Base-by-base conservation (phyloP, 2,329 filamentous ascomycete genomes). In the Cercospora sp. region DNA sequence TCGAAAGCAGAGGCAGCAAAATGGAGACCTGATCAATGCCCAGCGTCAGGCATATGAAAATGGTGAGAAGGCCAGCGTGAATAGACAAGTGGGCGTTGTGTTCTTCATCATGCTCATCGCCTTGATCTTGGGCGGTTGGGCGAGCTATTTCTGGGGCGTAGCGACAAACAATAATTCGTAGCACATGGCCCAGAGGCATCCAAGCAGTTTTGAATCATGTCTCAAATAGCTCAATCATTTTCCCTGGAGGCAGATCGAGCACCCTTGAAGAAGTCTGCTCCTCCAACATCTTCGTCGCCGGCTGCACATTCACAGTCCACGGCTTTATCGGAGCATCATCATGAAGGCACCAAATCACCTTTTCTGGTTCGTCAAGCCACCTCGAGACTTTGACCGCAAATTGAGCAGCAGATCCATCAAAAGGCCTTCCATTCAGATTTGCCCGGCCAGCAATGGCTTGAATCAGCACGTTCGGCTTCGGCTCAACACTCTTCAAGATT, bases 71-170 rank as follows among this genome's bases (percentile, higher is more conserved):
- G 76, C 74, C 2, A 69, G 69, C 1, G 78, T 80, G 62, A 86
- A 84, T 58, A 78, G 74, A 63, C 74, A 70, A 62, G 66, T 67
- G 10, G 81, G 40, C 67, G 72, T 8, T 20, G 31, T n/a, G 1
- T 83, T 83, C 66, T 85, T 88, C 62, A 75, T 70, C 1, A 75
- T 77, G 0, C 71, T 87, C 1, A 71, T 84, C 0, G 23, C 84
- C 3, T 70, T 88, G 48, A 81, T 86, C 0, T 33, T 86, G 9
- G 87, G 87, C 0, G 80, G 80, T 2, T 87, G 86, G 84, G 76
- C 73, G 8, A 86, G 85, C 0, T 89, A 88, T 74, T 87, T 89
- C 68, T 89, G 86, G 86, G 87, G 87, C 7, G 82, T 86, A 2
- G 84, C 84, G 3, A 88, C 85, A 0, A 84, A 84, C 0, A 82